phyloP scores from a whole-genome alignment of 257 asterid species.

The Ophiorrhiza pumila region DNA sequence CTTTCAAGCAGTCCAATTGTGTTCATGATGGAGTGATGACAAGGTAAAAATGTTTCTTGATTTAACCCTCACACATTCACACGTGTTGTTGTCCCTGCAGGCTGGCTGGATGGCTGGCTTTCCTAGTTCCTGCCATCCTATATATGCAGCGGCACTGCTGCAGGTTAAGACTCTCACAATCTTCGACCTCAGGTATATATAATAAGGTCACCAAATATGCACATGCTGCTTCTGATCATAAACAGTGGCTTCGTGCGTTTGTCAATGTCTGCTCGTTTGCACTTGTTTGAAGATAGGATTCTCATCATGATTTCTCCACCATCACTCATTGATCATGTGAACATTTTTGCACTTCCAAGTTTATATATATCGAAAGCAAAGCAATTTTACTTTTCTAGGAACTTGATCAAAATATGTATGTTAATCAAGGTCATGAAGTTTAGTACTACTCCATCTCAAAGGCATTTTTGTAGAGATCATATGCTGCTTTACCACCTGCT shows the following conservation, averaged over 20 bases:
- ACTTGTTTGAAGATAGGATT: constrained; percentile 16
- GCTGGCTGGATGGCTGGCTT: no score
- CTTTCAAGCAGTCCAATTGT: no score
- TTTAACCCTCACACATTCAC: constrained; percentile 17
- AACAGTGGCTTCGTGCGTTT: constrained; percentile 21
- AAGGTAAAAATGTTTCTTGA: constrained; percentile 13
- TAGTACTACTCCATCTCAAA: no score
- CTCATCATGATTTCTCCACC: constrained; percentile 6
- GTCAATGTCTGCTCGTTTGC: constrained; percentile 28
- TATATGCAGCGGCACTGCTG: no score
- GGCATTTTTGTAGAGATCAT: no score
- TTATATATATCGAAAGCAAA: not conserved
- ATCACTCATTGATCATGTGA: not conserved
- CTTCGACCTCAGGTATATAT: not conserved
- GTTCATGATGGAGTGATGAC: not conserved
- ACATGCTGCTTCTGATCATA: constrained; percentile 21
- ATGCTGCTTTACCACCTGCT: no score
- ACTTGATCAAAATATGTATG: not conserved
- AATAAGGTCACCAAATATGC: constrained; percentile 4
- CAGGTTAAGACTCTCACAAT: no score
- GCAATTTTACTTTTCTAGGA: not conserved
- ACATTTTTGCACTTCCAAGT: constrained; percentile 4
- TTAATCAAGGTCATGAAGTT: not conserved
- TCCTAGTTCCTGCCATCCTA: not conserved
- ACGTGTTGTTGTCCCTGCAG: constrained; percentile 9